Base-by-base conservation (phyloP, 192 early-diverging fungal genomes). In the Nowakowskiella sp. region DNA sequence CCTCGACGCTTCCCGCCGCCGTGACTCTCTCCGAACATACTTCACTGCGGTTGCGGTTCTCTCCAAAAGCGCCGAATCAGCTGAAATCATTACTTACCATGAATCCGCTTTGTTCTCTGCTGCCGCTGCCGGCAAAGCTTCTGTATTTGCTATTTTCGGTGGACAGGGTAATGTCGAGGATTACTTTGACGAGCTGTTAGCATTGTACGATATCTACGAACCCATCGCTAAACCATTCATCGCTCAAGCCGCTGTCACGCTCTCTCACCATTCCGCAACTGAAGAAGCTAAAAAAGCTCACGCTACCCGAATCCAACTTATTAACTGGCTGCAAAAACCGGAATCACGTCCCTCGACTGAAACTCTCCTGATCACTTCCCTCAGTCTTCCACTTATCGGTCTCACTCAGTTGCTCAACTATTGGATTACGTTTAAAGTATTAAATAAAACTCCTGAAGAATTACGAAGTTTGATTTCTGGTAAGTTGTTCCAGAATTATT, bases 151-250 rank as follows among this genome's bases (percentile, higher is more conserved):
- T 31, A 80, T 96, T 55, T 96, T 96, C 82, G 92, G 92, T 54
- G 92, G 92, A 39, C 92, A 96, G 72, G 92, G 92, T 55, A 91
- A 89, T 62, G 86, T 89, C 31, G 85, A 91, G 53, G 90, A 90
- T 55, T 96, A 91, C 78, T 91, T 96, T 79, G 82, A 87, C 62
- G 92, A 96, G 70, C 74, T 92, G 24, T 82, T 83, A 31, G 74
- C 77, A 46, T 78, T 88, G 24, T 88, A 81, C 66, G 71, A 72
- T 51, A 88, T 88, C 61, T 92, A 91, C 71, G 79, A 84, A 58
- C 71, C 83, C 42, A 61, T 90, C 36, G 69, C 88, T 22, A 74
- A 82, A 58, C 73, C 82, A 45, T 90, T 87, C 65, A 68, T 91
- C 47, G 76, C 82, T 16, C 65, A 68, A 55, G 67, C 61, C 47